Percentiles rank a stretch among this genome's conserved stretches.
Conservation (phyloP, 176 grass and related monocot genomes). For the Oryza australiensis region DNA sequence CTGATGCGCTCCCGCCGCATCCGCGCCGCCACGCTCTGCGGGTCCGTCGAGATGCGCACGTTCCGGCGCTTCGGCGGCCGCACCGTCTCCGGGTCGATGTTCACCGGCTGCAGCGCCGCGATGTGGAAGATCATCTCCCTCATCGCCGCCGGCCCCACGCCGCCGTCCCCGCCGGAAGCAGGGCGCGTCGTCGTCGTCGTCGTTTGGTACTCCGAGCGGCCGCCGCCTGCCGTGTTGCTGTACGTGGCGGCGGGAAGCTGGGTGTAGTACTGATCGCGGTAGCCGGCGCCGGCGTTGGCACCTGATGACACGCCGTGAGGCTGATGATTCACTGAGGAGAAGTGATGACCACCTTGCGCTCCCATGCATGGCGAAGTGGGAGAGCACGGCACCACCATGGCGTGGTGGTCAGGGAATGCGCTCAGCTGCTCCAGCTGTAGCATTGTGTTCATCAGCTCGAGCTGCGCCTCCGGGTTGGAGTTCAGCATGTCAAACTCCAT, state of each 20-base stretch:
- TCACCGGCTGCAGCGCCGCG: conserved; percentile 91
- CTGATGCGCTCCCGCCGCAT: conserved; percentile 95
- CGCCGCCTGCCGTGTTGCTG: conserved; percentile 27
- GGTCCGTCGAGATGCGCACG: conserved; percentile 86
- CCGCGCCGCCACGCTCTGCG: conserved; percentile 94
- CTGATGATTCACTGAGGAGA: conserved; percentile 33
- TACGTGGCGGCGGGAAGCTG: conserved; percentile 12
- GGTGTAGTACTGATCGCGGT: background rate
- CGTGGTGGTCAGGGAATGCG: conserved; percentile 21
- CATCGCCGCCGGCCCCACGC: conserved; percentile 53
- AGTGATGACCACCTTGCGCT: background rate
- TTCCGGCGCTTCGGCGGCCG: conserved; percentile 88
- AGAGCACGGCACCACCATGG: conserved; percentile 30
- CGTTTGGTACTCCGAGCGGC: conserved; percentile 11
- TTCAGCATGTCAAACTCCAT: conserved; percentile 77
- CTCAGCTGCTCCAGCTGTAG: conserved; percentile 73
- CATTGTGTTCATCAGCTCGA: conserved; percentile 89
- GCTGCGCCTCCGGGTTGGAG: conserved; percentile 61
- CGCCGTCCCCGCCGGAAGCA: background rate
- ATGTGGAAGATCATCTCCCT: conserved; percentile 93
- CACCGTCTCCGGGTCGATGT: conserved; percentile 79
- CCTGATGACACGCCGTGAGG: conserved; percentile 23
- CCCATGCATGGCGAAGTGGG: conserved; percentile 39
- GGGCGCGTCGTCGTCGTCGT: background rate
- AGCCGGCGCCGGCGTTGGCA: conserved; percentile 4